phyloP scores from a whole-genome alignment of 2,329 filamentous ascomycete species.

The Diaporthe eres region DNA sequence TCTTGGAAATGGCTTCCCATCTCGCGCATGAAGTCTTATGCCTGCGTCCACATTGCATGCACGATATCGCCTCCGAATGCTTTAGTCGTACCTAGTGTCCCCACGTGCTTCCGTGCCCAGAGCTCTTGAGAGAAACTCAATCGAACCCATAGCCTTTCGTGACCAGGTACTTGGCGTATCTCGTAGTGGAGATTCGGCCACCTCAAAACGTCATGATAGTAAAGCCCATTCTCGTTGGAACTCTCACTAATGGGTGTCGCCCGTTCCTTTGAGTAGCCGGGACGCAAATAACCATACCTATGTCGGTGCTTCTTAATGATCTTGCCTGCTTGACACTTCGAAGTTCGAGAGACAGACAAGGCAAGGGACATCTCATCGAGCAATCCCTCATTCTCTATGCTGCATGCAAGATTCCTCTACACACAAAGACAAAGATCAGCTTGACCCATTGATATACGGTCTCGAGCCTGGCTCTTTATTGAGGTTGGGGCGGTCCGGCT shows the following conservation, averaged over 20 bases:
- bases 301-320: not conserved
- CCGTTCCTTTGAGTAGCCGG: not conserved
- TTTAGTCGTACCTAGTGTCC: not conserved
- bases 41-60: not conserved
- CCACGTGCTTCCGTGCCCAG: not conserved
- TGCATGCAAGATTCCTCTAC: not conserved
- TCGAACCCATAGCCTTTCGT: not conserved
- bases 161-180: not conserved
- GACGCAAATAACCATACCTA: not conserved
- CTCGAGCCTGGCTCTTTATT: too few relatives aligned
- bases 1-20: not conserved
- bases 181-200: not conserved
- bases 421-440: too few relatives aligned
- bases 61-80: not conserved
- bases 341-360: not conserved
- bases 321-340: not conserved
- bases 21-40: not conserved
- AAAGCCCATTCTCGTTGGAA: not conserved
- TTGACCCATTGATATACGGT: too few relatives aligned
- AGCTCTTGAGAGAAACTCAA: not conserved
- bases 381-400: not conserved
- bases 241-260: not conserved
- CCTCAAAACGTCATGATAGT: not conserved
- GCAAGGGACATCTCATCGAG: not conserved
- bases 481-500: too few relatives aligned